These are phyloP conservation scores for Cynara cardunculus DNA, from an alignment of 129 eudicot genomes.

Conservation along the genomic window DNA sequence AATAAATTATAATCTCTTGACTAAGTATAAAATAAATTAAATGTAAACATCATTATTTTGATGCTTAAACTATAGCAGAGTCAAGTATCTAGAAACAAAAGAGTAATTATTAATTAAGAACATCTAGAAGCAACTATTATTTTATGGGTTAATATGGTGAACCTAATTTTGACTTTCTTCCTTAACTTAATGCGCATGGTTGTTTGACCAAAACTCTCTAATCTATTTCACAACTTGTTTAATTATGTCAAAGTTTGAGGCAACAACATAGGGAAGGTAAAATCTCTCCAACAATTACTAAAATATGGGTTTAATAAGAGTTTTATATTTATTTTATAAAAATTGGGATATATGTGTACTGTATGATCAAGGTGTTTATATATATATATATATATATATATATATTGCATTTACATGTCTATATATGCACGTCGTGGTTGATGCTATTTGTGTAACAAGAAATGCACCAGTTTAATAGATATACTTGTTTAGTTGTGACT, in stretches of 20 bases:
- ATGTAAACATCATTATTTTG: background rate
- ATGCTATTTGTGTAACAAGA: too few species aligned
- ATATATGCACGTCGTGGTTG: too few species aligned
- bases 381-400: too few species aligned
- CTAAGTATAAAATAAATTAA: background rate
- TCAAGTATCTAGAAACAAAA: conserved; percentile 2
- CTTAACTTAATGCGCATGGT: background rate
- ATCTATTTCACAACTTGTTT: background rate
- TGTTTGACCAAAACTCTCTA: conserved; percentile 13
- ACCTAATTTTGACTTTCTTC: conserved; percentile 16
- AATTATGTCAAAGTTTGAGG: background rate
- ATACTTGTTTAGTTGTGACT: too few species aligned
- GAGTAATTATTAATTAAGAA: background rate
- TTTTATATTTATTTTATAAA: too few species aligned
- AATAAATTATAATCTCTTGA: background rate
- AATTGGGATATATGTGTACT: background rate
- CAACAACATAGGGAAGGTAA: background rate
- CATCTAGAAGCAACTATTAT: conserved; percentile 7
- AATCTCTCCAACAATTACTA: background rate
- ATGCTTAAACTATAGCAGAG: background rate
- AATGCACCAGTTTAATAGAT: too few species aligned
- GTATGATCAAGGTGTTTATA: too few species aligned
- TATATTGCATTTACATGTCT: too few species aligned
- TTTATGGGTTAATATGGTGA: conserved; percentile 14
- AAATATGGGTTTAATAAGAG: background rate